Conservation (phyloP, 371 early-diverging fungal species). For the Zopfochytrium polystomum region DNA sequence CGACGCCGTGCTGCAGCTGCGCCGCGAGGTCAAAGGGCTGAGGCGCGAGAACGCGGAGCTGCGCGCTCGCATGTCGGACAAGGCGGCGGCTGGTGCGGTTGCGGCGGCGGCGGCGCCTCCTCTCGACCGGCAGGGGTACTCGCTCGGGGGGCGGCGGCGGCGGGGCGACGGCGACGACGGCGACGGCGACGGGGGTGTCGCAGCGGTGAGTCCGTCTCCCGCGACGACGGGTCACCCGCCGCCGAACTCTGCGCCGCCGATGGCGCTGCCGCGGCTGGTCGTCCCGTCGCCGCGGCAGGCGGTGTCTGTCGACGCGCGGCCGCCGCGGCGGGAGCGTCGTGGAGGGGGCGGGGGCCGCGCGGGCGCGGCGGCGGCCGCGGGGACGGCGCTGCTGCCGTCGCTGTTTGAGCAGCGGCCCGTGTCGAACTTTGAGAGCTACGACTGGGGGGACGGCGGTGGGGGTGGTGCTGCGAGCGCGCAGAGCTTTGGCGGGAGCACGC, state of each 20-base stretch:
- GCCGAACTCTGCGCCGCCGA: not conserved
- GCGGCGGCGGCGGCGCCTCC: constrained; percentile 1
- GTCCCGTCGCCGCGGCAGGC: no score
- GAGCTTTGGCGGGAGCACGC: no score
- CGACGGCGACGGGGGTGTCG: not conserved
- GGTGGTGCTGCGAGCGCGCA: no score
- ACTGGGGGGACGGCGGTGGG: no score
- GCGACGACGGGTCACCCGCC: not conserved
- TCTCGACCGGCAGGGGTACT: not conserved
- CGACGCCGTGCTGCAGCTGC: constrained; percentile 31
- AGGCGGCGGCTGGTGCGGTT: constrained; percentile 2
- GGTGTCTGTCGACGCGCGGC: no score
- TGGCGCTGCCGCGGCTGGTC: no score
- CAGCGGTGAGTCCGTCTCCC: not conserved
- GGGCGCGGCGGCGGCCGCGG: no score
- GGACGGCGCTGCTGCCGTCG: no score
- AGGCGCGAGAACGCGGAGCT: constrained; percentile 22
- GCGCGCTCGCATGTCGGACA: constrained; percentile 8
- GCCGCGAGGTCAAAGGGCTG: constrained; percentile 22
- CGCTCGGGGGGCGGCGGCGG: not conserved
- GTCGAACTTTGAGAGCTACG: no score
- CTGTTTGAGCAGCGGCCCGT: no score
- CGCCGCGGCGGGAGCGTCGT: no score
- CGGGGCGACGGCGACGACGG: not conserved
- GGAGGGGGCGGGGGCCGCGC: no score